Base-by-base conservation (phyloP, 2,329 filamentous ascomycete genomes). In the Paracoccidioides brasiliensis region DNA sequence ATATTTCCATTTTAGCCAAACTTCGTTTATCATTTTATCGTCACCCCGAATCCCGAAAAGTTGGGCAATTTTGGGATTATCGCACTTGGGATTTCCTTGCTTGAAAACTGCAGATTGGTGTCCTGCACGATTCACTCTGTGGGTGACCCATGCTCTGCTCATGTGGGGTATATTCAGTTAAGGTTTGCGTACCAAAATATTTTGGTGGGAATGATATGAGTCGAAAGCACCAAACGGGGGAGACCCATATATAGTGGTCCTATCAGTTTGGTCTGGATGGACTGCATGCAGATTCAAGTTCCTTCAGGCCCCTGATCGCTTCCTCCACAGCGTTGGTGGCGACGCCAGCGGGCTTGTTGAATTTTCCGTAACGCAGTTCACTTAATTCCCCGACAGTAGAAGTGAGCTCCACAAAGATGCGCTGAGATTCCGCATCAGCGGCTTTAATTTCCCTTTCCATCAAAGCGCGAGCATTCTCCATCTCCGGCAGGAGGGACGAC, bases 351-450 rank as follows among this genome's bases (percentile, higher is more conserved):
- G 73, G 67, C 30, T 71, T 72, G 42, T 71, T 69, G 56, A 93
- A 79, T 55, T 83, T 83, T 41, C 90, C 89, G 64, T 93, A 91
- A 48, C 87, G 82, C 55, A 95, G 76, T 69, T 94, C 88, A 69
- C 88, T 94, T 67, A 95, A 73, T 50, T 80, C 81, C 37, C 85
- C 85, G 14, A 93, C 79, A 0, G 79, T 84, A 55, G 81, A 77
- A 60, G 78, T 78, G 53, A 93, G 78, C 9, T 81, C 79, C 3
- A 78, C 74, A 5, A 86, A 69, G 3, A 89, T 72, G 1, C 68
- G 67, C 0, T 76, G 75, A 54, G 85, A 81, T 61, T 91, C 84
- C 38, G 78, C 73, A 61, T 88, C 80, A 4, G 90, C 74, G 42
- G 73, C 75, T 56, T 76, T 73, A 55, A 91, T 81, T 64, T 93